Conservation (phyloP, 208 protist species). For the Entamoeba invadens region DNA sequence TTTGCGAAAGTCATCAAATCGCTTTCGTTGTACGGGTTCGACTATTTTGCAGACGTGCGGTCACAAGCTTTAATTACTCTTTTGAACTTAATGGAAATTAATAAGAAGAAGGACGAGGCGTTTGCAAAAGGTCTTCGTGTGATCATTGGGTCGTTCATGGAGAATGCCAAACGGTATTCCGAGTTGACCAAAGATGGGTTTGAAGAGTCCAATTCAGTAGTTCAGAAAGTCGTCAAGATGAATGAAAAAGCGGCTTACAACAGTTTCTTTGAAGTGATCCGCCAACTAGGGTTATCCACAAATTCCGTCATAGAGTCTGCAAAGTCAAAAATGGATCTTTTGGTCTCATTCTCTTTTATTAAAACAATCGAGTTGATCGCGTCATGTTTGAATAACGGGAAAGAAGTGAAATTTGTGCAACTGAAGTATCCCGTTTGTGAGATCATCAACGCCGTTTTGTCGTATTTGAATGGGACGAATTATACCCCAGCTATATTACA, state of each 20-base stretch:
- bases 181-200: not conserved
- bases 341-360: not conserved
- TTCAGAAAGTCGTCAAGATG: not conserved
- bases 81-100: not conserved
- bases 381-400: not conserved
- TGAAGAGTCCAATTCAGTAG: not conserved
- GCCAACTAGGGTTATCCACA: not conserved
- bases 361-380: not conserved
- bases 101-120: not conserved
- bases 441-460: not conserved
- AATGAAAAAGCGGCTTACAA: not conserved
- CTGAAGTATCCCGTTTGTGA: not conserved
- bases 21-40: not conserved
- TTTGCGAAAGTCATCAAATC: not conserved
- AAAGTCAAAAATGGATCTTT: not conserved
- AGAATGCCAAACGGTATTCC: not conserved
- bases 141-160: not conserved
- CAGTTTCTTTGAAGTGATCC: not conserved
- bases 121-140: not conserved
- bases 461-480: not conserved
- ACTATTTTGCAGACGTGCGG: not conserved
- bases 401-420: not conserved
- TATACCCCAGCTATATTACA: not conserved
- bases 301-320: not conserved
- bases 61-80: not conserved